Percentiles rank a stretch among this genome's conserved stretches.
phyloP scores from a whole-genome alignment of 306 rosid species.

The Aeschynomene evenia region DNA sequence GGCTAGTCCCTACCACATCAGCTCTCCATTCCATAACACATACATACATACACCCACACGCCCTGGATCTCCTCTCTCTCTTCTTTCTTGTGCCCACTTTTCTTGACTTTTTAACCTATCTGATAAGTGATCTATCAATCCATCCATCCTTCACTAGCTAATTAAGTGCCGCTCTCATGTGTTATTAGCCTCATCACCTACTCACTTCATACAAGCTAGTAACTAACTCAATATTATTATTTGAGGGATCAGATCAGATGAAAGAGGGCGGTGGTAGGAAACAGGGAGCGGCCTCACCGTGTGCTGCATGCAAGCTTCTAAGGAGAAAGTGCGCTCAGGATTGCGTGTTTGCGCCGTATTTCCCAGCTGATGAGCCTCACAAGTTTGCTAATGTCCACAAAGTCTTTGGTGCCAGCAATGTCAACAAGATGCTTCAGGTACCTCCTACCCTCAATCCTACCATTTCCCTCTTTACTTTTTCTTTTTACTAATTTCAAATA shows the following conservation, averaged over 20 bases:
- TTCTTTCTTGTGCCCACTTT: conserved; percentile 1
- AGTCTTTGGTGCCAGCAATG: conserved; percentile 87
- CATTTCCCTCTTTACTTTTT: neutral
- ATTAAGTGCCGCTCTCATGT: neutral
- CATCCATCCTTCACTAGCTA: neutral
- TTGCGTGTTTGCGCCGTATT: conserved; percentile 85
- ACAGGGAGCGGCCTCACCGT: conserved; percentile 69
- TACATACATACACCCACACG: conserved; percentile 6
- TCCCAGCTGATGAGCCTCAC: conserved; percentile 75
- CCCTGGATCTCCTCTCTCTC: neutral
- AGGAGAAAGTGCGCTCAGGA: conserved; percentile 71
- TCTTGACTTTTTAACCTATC: neutral
- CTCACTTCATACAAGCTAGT: too few relatives aligned
- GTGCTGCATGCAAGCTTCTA: conserved; percentile 86
- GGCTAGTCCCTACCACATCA: conserved; percentile 12
- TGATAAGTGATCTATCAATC: too few relatives aligned
- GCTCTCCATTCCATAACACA: neutral
- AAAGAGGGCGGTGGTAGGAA: conserved; percentile 45
- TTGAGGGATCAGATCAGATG: conserved; percentile 20
- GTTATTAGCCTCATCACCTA: neutral
- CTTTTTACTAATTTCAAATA: too few relatives aligned
- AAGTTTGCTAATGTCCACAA: conserved; percentile 83
- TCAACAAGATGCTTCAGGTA: conserved; percentile 91
- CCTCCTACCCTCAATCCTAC: neutral
- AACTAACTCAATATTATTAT: too few relatives aligned